Conservation (phyloP, 306 rosid genomes). For the Cercis canadensis region DNA sequence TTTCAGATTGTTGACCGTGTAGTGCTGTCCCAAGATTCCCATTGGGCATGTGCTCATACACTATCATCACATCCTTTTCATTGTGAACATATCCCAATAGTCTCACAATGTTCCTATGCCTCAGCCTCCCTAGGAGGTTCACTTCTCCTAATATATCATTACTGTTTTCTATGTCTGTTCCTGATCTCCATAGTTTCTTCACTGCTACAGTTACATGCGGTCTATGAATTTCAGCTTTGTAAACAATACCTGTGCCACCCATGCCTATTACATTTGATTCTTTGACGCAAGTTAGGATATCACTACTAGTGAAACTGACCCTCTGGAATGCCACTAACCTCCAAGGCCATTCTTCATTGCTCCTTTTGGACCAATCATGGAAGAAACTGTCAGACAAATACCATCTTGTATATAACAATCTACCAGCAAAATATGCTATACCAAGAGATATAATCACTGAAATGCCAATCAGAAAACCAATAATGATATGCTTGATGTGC, state of each 20-base stretch:
- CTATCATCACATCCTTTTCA: constrained; percentile 71
- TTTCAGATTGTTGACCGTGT: constrained; percentile 68
- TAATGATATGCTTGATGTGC: constrained; percentile 50
- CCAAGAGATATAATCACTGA: constrained; percentile 56
- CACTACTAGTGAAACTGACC: constrained; percentile 73
- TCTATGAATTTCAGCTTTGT: constrained; percentile 81
- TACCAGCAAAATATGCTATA: constrained; percentile 53
- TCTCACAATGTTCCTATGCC: constrained; percentile 88
- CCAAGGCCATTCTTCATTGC: constrained; percentile 85
- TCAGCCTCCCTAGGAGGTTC: constrained; percentile 76
- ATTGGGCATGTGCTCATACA: constrained; percentile 81
- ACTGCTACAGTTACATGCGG: constrained; percentile 72
- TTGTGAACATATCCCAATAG: constrained; percentile 86
- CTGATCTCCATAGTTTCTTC: constrained; percentile 80
- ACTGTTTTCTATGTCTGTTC: constrained; percentile 58
- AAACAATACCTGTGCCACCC: constrained; percentile 86
- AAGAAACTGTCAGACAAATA: constrained; percentile 60
- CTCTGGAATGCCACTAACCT: constrained; percentile 90
- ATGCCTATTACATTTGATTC: constrained; percentile 82
- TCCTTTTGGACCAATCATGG: constrained; percentile 58
- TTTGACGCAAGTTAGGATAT: constrained; percentile 68
- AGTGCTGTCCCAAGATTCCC: constrained; percentile 87
- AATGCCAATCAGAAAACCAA: constrained; percentile 63
- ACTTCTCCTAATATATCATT: constrained; percentile 72
- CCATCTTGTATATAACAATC: constrained; percentile 62